phyloP scores from a whole-genome alignment of 2,329 filamentous ascomycete species.

The Phoma sp. region DNA sequence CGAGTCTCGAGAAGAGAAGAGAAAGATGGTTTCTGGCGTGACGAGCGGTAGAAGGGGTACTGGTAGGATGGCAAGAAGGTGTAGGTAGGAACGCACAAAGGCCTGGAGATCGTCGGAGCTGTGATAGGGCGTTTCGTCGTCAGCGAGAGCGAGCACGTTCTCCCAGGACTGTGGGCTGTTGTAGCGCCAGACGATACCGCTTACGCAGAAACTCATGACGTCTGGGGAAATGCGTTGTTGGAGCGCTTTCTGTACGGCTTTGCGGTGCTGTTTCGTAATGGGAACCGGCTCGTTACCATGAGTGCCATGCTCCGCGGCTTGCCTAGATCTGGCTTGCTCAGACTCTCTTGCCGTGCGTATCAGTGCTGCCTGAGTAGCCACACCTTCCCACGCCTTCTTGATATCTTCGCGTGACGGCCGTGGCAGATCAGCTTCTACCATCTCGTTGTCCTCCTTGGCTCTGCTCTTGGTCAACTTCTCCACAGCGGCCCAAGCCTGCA shows the following conservation, averaged over 20 bases:
- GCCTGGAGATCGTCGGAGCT: slow-evolving; percentile 48
- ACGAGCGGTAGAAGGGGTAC: slow-evolving; percentile 40
- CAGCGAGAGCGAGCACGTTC: slow-evolving; percentile 47
- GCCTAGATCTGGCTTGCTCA: slow-evolving; percentile 1
- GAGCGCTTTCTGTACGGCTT: slow-evolving; percentile 40
- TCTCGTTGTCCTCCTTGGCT: slow-evolving; percentile 43
- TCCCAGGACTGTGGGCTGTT: slow-evolving; percentile 40
- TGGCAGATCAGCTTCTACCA: slow-evolving; percentile 39
- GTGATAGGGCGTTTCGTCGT: slow-evolving; percentile 52
- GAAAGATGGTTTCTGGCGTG: slow-evolving; percentile 44
- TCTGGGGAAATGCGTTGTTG: slow-evolving; percentile 44
- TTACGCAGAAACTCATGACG: slow-evolving; percentile 52
- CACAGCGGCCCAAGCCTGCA: slow-evolving; percentile 44
- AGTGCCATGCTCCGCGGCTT: not conserved
- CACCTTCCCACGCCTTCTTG: slow-evolving; percentile 34
- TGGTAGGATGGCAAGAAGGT: slow-evolving; percentile 52
- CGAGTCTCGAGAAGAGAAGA: slow-evolving; percentile 49
- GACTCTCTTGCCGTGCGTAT: slow-evolving; percentile 35
- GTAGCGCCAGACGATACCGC: slow-evolving; percentile 46
- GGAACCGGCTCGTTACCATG: slow-evolving; percentile 7
- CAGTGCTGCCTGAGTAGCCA: slow-evolving; percentile 31
- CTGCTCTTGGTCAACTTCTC: slow-evolving; percentile 41
- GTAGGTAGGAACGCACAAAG: slow-evolving; percentile 51
- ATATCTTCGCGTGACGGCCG: slow-evolving; percentile 40
- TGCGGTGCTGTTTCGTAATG: slow-evolving; percentile 43